Evolutionary conservation across 805 yeast genomes (phyloP), one percentile per base, ranked within the genome.

Genomic region (Metschnikowia corniflorae): DNA sequence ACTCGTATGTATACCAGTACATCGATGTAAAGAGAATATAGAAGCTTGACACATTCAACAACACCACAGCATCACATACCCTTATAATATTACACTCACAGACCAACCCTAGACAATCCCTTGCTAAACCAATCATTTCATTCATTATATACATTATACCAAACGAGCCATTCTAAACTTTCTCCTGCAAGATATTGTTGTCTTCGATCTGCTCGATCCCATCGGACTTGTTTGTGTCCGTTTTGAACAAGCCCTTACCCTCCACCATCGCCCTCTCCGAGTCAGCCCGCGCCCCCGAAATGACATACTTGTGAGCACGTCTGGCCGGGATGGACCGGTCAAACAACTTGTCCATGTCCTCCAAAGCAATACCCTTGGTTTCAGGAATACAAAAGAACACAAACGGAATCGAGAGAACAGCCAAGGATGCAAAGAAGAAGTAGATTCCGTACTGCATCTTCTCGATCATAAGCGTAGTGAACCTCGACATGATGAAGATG

Each of bases 321-420:
- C 54, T 42, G 13, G 59, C 56, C 3, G 55, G 55, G 16, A 49
- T 31, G 18, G 36, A 28, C 14, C 50, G 31, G 37, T 52, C 59
- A 26, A 55, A 55, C 40, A 55, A 51, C 44, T 44, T 43, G 43
- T 55, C 60, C 60, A 55, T 55, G 41, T 55, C 57, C 36, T 55
- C 60, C 54, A 51, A 49, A n/a, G 50, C 60, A 34, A 61, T 55
- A n/a, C 69, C 69, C 43, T 58, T 61, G 5, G 69, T 63, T 37
- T 63, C 69, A 3, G 69, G 69, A 20, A 63, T 46, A 37, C 54
- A 56, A 55, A 60, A 63, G 45, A 42, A 63, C n/a, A 63, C 67
- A 36, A 60, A 61, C 7, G 69, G 69, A 24, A 63, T 46, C 7
- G 65, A 57, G 22, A 61, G 36, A 5, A 54, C 43, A 1, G 66